Conservation (phyloP, 2,329 filamentous ascomycete species). For the Cercospora berteroae region DNA sequence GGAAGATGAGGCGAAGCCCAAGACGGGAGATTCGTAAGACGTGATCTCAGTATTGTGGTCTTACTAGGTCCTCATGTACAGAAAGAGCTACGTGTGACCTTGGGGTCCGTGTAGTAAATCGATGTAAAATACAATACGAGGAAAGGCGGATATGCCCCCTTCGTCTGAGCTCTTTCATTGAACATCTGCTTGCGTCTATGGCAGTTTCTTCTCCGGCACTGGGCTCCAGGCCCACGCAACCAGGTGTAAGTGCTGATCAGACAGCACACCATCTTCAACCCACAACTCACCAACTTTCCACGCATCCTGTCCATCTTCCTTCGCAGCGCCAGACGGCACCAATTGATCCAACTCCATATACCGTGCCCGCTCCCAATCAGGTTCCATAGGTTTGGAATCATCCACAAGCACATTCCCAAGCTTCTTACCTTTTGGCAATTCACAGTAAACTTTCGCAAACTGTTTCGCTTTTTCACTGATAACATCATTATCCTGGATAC, state of each 20-base stretch:
- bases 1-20: constrained; percentile 63
- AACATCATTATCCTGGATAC: constrained; percentile 23
- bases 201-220: constrained; percentile 28
- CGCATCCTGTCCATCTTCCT: constrained; percentile 21
- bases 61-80: background rate
- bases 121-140: background rate
- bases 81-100: background rate
- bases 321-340: constrained; percentile 26
- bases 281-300: constrained; percentile 30
- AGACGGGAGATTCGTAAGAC: background rate
- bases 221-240: constrained; percentile 37
- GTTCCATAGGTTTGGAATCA: constrained; percentile 29
- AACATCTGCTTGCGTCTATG: background rate
- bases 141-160: background rate
- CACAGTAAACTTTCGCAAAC: constrained; percentile 31
- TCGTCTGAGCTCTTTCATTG: background rate
- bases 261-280: constrained; percentile 24
- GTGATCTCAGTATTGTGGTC: background rate
- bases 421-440: constrained; percentile 30
- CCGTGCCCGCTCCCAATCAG: constrained; percentile 34
- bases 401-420: constrained; percentile 35
- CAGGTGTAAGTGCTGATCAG: constrained; percentile 28
- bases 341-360: constrained; percentile 29
- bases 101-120: background rate
- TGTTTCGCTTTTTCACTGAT: constrained; percentile 20